Base-by-base conservation (phyloP, 2,329 filamentous ascomycete genomes). In the Xylariaceae sp. region DNA sequence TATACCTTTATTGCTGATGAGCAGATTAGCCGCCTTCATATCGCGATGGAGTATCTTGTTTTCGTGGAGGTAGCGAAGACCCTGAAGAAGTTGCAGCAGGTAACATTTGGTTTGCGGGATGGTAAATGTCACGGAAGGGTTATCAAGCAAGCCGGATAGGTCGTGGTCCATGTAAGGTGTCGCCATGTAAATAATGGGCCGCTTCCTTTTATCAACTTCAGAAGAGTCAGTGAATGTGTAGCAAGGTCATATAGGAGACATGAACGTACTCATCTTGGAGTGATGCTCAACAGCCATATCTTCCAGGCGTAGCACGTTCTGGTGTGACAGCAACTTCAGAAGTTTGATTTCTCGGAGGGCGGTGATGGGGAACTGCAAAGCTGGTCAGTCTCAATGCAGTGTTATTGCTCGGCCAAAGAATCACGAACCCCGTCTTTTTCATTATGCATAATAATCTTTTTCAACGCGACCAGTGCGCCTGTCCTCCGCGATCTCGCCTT, bases 381-480 rank as follows among this genome's bases (percentile, higher is more conserved):
- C 6, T 46, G 11, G 61, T 64, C 59, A 65, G 60, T 51, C 49
- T 50, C 12, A 52, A 12, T 37, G 55, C 35, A 34, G 49, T 19
- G 27, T 31, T 19, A 19, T 31, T 27, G 49, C 44, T 9, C 11
- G 40, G 37, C 47, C 29, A 39, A 35, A 44, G 12, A 50, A 43
- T 34, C 43, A 74, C 84, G 65, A 73, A 89, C 86, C 48, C 94
- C 94, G 72, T 99, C 94, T 71, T 96, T 97, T 76, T 99, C 94
- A 71, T 97, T 95, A 71, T 97, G 94, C 89, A 97, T 96, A 62
- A 99, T 84, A 62, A 99, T 99, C 80, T 97, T 97, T 77, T 99
- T 99, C 67, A 99, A 73, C 3, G 94, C 94, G 57, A 96, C 88
- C 45, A 92, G 72, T 29, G 82, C 79, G 51, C 88, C 87, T 1